phyloP scores from a whole-genome alignment of 768 basidiomycete genomes.

The Pholiota molesta region DNA sequence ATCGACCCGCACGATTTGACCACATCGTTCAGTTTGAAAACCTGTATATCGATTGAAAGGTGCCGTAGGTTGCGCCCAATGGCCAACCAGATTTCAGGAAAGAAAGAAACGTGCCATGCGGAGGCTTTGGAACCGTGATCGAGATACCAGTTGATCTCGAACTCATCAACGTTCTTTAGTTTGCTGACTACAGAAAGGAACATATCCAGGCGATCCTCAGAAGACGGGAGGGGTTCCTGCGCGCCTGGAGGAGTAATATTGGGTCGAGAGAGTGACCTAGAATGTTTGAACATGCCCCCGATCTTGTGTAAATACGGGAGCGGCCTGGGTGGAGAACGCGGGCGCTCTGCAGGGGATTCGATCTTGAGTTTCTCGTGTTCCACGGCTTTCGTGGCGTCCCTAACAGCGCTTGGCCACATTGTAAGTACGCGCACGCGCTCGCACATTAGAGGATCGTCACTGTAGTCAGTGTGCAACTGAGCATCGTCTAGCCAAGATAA shows the following conservation, averaged over 20 bases:
- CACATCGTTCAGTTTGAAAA: conserved; percentile 22
- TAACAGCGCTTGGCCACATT: conserved; percentile 29
- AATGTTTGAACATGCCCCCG: conserved; percentile 19
- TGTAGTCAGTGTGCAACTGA: neutral
- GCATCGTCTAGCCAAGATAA: neutral
- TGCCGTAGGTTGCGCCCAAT: conserved; percentile 20
- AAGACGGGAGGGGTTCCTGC: conserved; percentile 10
- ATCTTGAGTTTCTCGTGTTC: conserved; percentile 9
- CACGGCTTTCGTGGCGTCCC: conserved; percentile 23
- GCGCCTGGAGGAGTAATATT: neutral
- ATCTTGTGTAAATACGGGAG: conserved; percentile 19
- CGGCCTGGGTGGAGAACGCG: conserved; percentile 3
- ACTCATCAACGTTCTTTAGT: conserved; percentile 22
- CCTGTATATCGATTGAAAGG: conserved; percentile 23
- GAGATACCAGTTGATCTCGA: conserved; percentile 26
- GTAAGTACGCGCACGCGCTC: conserved; percentile 27
- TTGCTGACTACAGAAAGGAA: conserved; percentile 17
- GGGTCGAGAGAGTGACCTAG: conserved; percentile 12
- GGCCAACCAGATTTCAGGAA: conserved; percentile 23
- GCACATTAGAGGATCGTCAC: conserved; percentile 18
- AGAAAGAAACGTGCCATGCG: conserved; percentile 21
- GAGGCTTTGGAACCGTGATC: conserved; percentile 20
- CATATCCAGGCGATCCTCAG: conserved; percentile 18
- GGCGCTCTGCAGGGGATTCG: conserved; percentile 6
- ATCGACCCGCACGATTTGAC: conserved; percentile 19